Conservation (phyloP, 306 rosid species). For the Malus sieversii region DNA sequence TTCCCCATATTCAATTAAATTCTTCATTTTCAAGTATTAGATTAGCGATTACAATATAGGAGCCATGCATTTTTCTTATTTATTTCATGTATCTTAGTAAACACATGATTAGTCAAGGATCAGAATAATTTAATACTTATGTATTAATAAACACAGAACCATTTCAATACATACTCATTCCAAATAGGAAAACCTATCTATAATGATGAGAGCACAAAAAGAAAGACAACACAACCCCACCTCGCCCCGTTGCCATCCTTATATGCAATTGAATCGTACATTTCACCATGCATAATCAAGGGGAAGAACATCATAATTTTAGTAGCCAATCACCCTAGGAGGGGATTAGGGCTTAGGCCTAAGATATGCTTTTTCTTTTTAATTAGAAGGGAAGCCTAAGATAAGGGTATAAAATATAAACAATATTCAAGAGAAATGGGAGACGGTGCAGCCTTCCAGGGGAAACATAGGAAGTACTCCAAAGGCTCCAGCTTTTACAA, state of each 20-base stretch:
- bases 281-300: neutral
- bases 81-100: no score
- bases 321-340: neutral
- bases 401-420: neutral
- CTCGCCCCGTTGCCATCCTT: neutral
- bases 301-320: neutral
- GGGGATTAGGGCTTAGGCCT: neutral
- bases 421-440: neutral
- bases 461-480: conserved; percentile 27
- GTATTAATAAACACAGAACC: no score
- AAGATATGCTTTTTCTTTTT: neutral
- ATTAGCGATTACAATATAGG: no score
- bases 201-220: no score
- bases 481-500: conserved; percentile 25
- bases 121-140: no score
- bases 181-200: no score
- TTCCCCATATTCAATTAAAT: no score
- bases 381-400: neutral
- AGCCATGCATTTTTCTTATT: no score
- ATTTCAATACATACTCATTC: neutral
- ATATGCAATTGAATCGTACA: neutral
- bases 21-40: no score
- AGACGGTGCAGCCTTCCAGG: neutral
- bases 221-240: neutral
- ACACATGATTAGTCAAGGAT: no score